A percentile compares a stretch with the other conserved stretches of the same genome.
These are phyloP conservation scores for Cercospora berteroae DNA, from an alignment of 2,329 filamentous ascomycete species.

Conservation along the genomic window DNA sequence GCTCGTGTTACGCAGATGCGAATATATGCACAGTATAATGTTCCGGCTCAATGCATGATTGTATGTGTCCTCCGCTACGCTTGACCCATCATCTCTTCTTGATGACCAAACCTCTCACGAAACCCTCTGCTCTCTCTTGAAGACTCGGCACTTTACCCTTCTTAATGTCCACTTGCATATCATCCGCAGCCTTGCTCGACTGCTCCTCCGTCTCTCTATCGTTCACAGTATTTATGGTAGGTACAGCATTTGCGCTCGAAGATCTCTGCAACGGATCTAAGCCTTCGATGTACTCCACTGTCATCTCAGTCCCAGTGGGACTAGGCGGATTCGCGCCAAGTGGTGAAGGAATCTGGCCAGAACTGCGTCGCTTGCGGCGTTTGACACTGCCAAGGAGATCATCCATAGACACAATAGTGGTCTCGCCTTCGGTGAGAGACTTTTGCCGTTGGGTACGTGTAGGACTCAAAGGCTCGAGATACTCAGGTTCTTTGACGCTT, in stretches of 20 bases:
- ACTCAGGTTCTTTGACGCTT: conserved; percentile 10
- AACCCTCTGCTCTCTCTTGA: conserved; percentile 23
- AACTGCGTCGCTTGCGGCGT: conserved; percentile 31
- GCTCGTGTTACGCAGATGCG: not conserved
- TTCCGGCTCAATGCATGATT: not conserved
- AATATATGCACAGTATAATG: not conserved
- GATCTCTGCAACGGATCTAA: not conserved
- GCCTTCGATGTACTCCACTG: not conserved
- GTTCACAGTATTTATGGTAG: not conserved
- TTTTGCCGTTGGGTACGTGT: conserved; percentile 8
- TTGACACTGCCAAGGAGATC: conserved; percentile 32
- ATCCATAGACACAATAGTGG: conserved; percentile 30
- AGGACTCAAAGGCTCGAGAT: conserved; percentile 23
- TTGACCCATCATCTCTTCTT: conserved; percentile 15
- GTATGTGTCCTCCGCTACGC: too few relatives aligned
- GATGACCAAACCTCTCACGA: conserved; percentile 24
- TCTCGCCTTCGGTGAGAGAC: conserved; percentile 21
- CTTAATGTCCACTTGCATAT: conserved; percentile 30
- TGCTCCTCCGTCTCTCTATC: not conserved
- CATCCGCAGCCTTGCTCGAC: conserved; percentile 28
- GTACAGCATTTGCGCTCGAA: not conserved
- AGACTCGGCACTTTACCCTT: conserved; percentile 16
- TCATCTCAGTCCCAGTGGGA: conserved; percentile 4
- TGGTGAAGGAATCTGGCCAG: conserved; percentile 27
- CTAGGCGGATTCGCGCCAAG: conserved; percentile 30